These are phyloP conservation scores for Penicillium antarcticum DNA, from an alignment of 495 filamentous ascomycete species.

Conservation along the genomic window DNA sequence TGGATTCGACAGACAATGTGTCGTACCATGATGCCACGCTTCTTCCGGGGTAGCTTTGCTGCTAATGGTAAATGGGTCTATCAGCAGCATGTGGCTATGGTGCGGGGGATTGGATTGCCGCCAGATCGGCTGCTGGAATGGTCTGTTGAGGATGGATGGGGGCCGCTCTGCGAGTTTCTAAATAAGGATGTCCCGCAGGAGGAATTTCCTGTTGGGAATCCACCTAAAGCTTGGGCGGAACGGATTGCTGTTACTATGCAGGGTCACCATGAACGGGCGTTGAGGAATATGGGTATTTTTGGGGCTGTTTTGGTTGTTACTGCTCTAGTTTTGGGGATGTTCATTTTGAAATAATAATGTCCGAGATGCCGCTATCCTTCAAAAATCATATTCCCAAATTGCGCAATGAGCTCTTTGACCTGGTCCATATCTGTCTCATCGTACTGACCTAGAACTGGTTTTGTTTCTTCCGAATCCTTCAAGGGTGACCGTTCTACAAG, in stretches of 20 bases:
- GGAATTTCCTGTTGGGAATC: conserved; percentile 6
- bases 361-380: no score
- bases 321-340: no score
- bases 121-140: conserved; percentile 36
- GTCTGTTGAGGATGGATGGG: conserved; percentile 45
- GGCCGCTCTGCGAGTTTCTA: conserved; percentile 34
- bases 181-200: background rate
- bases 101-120: conserved; percentile 20
- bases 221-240: conserved; percentile 17
- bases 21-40: conserved; percentile 8
- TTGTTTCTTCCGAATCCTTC: no score
- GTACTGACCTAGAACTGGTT: no score
- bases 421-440: no score
- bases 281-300: conserved; percentile 14
- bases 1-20: conserved; percentile 14
- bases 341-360: no score
- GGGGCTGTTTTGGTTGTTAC: background rate
- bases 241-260: conserved; percentile 15
- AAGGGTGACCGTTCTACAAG: no score
- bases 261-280: conserved; percentile 7
- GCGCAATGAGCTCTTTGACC: no score
- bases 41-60: conserved; percentile 9
- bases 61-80: conserved; percentile 12
- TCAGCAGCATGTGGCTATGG: conserved; percentile 8
- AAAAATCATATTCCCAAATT: no score